Conservation (phyloP, 1,139 yeast genomes). For the Taphrina wiesneri region DNA sequence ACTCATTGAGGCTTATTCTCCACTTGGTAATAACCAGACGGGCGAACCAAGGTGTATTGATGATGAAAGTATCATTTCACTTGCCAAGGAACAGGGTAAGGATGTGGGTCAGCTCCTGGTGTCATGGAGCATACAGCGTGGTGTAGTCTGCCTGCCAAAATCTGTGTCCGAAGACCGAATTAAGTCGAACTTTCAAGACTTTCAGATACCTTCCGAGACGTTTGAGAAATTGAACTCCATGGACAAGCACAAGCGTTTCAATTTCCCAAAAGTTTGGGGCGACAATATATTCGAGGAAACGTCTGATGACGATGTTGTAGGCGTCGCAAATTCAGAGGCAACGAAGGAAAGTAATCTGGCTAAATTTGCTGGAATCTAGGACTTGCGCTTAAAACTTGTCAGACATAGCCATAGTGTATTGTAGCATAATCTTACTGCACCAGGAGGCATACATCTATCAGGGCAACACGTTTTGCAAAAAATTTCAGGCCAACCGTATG, state of each 20-base stretch:
- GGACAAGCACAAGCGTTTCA: slow-evolving; percentile 11
- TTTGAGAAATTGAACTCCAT: neutral
- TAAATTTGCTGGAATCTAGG: neutral
- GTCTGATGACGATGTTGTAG: neutral
- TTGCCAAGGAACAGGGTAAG: neutral
- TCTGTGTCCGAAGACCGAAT: slow-evolving; percentile 64
- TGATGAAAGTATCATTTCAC: neutral
- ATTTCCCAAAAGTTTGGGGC: neutral
- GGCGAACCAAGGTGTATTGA: neutral
- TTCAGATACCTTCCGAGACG: slow-evolving; percentile 41
- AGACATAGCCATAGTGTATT: neutral
- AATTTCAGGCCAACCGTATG: no score
- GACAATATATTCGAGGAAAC: neutral
- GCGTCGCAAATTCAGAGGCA: neutral
- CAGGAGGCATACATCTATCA: neutral
- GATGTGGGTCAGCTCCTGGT: slow-evolving; percentile 43
- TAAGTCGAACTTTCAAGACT: slow-evolving; percentile 55
- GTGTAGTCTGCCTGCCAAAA: slow-evolving; percentile 70
- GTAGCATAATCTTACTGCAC: neutral
- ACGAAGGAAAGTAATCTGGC: slow-evolving; percentile 1
- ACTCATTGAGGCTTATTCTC: slow-evolving; percentile 72
- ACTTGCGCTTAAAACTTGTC: neutral
- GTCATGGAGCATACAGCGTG: slow-evolving; percentile 72
- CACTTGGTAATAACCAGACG: slow-evolving; percentile 49
- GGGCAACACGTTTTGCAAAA: neutral